phyloP scores from a whole-genome alignment of 495 filamentous ascomycete genomes.

The Oidiodendron maius region DNA sequence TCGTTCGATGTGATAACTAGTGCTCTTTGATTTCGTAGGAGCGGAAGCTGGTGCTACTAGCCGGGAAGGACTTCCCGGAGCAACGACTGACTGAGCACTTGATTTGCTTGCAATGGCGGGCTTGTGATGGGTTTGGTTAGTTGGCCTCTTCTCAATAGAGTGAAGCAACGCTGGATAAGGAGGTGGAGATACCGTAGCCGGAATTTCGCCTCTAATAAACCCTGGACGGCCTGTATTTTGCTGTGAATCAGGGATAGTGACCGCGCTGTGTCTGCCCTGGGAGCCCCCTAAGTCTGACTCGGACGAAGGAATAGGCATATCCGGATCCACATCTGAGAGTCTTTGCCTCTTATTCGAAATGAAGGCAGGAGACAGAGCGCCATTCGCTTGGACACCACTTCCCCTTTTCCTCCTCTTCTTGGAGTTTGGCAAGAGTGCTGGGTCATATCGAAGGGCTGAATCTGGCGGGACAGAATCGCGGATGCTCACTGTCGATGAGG shows the following conservation, averaged over 20 bases:
- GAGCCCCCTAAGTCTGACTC: slow-evolving; percentile 8
- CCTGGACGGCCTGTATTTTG: slow-evolving; percentile 6
- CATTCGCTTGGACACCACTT: slow-evolving; percentile 3
- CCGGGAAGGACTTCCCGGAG: not conserved
- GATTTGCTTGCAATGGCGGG: not conserved
- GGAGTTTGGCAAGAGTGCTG: slow-evolving; percentile 6
- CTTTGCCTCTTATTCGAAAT: slow-evolving; percentile 19
- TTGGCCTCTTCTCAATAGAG: not conserved
- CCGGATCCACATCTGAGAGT: slow-evolving; percentile 15
- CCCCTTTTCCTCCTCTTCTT: slow-evolving; percentile 18
- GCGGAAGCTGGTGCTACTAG: not conserved
- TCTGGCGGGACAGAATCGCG: slow-evolving; percentile 23
- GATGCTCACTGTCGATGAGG: slow-evolving; percentile 1
- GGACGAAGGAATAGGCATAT: slow-evolving; percentile 17
- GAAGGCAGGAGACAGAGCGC: slow-evolving; percentile 1
- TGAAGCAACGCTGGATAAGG: slow-evolving; percentile 7
- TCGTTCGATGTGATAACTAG: slow-evolving; percentile 20
- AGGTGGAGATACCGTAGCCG: slow-evolving; percentile 12
- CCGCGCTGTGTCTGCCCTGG: not conserved
- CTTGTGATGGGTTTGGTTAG: slow-evolving; percentile 13
- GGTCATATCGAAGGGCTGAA: slow-evolving; percentile 18
- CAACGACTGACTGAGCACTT: not conserved
- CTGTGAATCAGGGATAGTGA: slow-evolving; percentile 18
- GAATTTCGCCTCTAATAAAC: slow-evolving; percentile 14
- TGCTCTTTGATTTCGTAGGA: slow-evolving; percentile 12